Evolutionary conservation across 2,329 filamentous ascomycete genomes (phyloP), one percentile per base, ranked within the genome.

Genomic region (Aspergillus vadensis): DNA sequence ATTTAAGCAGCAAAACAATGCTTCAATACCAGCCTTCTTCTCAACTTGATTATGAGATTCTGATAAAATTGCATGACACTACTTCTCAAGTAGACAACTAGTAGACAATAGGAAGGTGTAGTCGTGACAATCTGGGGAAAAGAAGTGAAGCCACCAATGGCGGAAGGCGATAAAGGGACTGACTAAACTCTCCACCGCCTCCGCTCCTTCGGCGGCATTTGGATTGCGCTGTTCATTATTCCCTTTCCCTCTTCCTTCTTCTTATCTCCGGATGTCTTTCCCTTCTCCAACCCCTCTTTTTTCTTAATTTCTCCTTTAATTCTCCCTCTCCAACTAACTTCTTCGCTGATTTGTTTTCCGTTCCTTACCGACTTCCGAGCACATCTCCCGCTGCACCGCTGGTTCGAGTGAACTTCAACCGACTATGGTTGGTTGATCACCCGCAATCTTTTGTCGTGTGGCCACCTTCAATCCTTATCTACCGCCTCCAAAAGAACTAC

Each of bases 351-450:
- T 47, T 52, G 19, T 7, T 21, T 27, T 41, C 41, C 27, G 23
- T 39, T 48, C 25, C 32, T 57, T 27, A n/a, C 7, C 43, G 12
- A 30, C 32, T 15, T n/a, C 32, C 62, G 38, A 36, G 23, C 58
- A 62, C 50, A 21, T 57, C 52, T 38, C 43, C 43, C 21, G 44
- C 64, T 67, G 63, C 64, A 63, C 52, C 65, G 63, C 65, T 70
- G 59, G 65, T 61, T 62, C 61, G 61, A 62, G 65, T 69, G 67
- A 68, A 68, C 65, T 67, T 21, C 30, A 17, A 53, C n/a, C 49
- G 57, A 55, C 48, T 61, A 67, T 67, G 65, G 44, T 23, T 55
- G 38, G 58, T 59, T 62, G 57, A 62, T 58, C 57, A 49, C 59
- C 32, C 19, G 55, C 57, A 55, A 56, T 38, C 52, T 47, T 36